Evolutionary conservation across 2,329 filamentous ascomycete genomes (phyloP).

Genomic region (Botryotinia globosa): DNA sequence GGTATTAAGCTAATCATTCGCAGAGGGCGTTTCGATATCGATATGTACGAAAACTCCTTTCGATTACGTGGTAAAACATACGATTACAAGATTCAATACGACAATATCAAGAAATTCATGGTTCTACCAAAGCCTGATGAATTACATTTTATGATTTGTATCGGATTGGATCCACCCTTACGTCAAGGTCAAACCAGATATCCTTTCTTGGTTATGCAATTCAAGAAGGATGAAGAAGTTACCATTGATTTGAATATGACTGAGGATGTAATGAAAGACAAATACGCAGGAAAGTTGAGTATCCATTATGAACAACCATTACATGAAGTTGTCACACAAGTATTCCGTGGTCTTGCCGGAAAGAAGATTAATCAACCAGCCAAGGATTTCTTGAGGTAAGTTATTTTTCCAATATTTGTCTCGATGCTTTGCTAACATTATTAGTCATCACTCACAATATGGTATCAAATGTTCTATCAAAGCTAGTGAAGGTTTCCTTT

Average conservation of each 20-base stretch:
- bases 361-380: conserved; percentile 95
- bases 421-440: conserved; percentile 32
- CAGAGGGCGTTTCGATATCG: conserved; percentile 98
- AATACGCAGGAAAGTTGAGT: conserved; percentile 87
- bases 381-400: conserved; percentile 82
- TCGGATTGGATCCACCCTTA: conserved; percentile 90
- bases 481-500: conserved; percentile 94
- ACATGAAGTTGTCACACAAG: conserved; percentile 88
- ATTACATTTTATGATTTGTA: conserved; percentile 88
- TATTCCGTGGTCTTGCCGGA: conserved; percentile 89
- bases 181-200: conserved; percentile 97
- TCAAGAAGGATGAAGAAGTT: conserved; percentile 96
- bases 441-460: conserved; percentile 81
- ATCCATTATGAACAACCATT: conserved; percentile 91
- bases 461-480: conserved; percentile 99
- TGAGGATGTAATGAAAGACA: conserved; percentile 76
- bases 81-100: conserved; percentile 99
- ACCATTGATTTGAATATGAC: conserved; percentile 95
- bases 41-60: conserved; percentile 99
- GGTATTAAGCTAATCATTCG: conserved; percentile 32
- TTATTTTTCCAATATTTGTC: conserved; percentile 25
- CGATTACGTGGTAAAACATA: conserved; percentile 97
- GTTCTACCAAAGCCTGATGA: conserved; percentile 98
- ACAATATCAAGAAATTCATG: conserved; percentile 98
- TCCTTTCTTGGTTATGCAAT: conserved; percentile 98